phyloP scores from a whole-genome alignment of 2,329 filamentous ascomycete genomes.

The Paecilomyces sp. region DNA sequence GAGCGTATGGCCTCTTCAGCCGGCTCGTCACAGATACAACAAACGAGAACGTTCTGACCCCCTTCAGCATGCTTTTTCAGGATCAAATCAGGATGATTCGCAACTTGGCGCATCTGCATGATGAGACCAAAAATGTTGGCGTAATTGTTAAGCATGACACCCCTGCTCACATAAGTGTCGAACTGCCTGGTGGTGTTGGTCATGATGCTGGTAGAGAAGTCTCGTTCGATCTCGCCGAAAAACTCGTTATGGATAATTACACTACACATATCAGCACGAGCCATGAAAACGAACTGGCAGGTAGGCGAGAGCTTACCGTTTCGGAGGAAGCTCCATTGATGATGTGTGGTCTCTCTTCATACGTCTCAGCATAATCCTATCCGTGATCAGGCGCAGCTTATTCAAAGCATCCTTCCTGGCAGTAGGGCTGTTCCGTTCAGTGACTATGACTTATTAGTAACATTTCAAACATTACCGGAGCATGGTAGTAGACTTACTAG shows the following conservation, averaged over 20 bases:
- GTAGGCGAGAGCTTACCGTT: constrained; percentile 48
- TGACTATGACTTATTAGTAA: constrained; percentile 37
- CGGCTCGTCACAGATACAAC: constrained; percentile 92
- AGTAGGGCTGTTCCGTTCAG: constrained; percentile 46
- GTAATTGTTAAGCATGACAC: constrained; percentile 93
- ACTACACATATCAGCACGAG: constrained; percentile 16
- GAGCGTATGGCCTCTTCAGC: constrained; percentile 92
- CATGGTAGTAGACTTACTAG: constrained; percentile 35
- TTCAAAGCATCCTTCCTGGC: constrained; percentile 63
- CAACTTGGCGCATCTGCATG: constrained; percentile 98
- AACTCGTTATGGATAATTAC: constrained; percentile 89
- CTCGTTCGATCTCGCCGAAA: constrained; percentile 91
- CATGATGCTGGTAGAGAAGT: constrained; percentile 96
- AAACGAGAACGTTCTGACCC: constrained; percentile 84
- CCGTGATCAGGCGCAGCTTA: constrained; percentile 82
- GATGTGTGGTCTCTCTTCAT: constrained; percentile 90
- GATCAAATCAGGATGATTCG: constrained; percentile 91
- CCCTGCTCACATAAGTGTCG: constrained; percentile 89
- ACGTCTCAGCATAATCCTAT: constrained; percentile 90
- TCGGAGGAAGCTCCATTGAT: constrained; percentile 93
- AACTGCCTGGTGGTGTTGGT: constrained; percentile 81
- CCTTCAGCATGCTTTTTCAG: constrained; percentile 79
- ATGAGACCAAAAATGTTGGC: constrained; percentile 98
- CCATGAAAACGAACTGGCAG: background rate
- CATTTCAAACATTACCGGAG: constrained; percentile 37